A percentile compares a stretch with the other conserved stretches of the same genome.
Evolutionary conservation across 1,284 basidiomycete genomes (phyloP).

Genomic region (Erythrobasidium hasegawianum): DNA sequence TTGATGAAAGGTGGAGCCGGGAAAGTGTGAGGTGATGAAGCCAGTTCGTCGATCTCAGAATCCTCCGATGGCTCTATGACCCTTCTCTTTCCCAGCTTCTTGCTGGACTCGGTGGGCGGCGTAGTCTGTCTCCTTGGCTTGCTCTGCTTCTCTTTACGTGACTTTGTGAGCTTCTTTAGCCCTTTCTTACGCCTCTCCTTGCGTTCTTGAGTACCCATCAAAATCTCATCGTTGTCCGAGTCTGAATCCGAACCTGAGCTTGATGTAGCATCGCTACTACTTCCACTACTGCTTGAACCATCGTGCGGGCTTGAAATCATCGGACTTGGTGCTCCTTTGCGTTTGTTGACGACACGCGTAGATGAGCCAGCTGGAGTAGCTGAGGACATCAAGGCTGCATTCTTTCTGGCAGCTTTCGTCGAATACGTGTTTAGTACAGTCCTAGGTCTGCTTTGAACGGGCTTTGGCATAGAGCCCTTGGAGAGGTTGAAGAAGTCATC

Average conservation of each 20-base stretch:
- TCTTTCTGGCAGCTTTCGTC: no score
- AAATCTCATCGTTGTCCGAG: background rate
- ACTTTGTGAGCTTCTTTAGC: conserved; percentile 19
- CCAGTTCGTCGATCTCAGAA: conserved; percentile 1
- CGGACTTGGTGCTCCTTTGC: no score
- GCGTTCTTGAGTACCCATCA: background rate
- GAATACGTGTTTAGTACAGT: no score
- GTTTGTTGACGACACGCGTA: no score
- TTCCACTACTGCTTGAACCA: no score
- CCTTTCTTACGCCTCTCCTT: conserved; percentile 15
- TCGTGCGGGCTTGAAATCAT: no score
- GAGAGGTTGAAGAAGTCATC: no score
- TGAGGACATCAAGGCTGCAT: no score
- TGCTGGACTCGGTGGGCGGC: background rate
- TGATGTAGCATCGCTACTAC: no score
- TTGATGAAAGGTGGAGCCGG: background rate
- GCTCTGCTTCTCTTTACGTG: conserved; percentile 16
- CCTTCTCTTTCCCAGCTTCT: background rate
- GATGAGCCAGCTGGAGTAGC: no score
- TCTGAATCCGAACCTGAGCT: background rate
- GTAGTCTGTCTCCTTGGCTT: conserved; percentile 2
- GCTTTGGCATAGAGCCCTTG: no score
- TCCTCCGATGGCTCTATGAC: background rate
- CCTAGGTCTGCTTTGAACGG: no score
- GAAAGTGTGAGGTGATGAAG: background rate